Evolutionary conservation across 2,329 filamentous ascomycete species (phyloP).

Genomic region (Phialemoniopsis sp.): DNA sequence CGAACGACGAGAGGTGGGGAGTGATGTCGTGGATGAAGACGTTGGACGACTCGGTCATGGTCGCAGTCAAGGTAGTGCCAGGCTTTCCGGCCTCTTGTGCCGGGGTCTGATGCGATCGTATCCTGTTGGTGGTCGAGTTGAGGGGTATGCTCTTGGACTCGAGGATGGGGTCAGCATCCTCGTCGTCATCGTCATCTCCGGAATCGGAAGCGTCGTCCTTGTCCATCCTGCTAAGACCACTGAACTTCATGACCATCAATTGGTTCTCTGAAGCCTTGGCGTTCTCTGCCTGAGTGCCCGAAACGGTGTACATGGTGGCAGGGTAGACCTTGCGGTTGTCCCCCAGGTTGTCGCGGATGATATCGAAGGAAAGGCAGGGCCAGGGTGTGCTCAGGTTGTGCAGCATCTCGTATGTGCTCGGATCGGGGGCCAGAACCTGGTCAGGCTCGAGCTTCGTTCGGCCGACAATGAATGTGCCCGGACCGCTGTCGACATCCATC

Average conservation of each 20-base stretch:
- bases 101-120: conserved; percentile 79
- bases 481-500: conserved; percentile 78
- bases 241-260: conserved; percentile 94
- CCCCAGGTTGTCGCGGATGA: conserved; percentile 80
- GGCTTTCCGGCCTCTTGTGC: conserved; percentile 65
- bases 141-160: conserved; percentile 89
- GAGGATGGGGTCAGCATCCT: conserved; percentile 81
- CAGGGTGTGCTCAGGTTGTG: conserved; percentile 91
- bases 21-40: conserved; percentile 94
- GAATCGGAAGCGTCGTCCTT: conserved; percentile 62
- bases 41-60: conserved; percentile 86
- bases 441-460: conserved; percentile 86
- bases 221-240: conserved; percentile 85
- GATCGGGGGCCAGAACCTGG: conserved; percentile 86
- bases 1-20: conserved; percentile 83
- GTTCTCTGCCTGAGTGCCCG: conserved; percentile 86
- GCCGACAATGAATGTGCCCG: conserved; percentile 92
- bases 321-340: conserved; percentile 91
- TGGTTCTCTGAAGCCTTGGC: conserved; percentile 79
- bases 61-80: conserved; percentile 80
- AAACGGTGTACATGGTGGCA: conserved; percentile 90
- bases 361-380: conserved; percentile 96
- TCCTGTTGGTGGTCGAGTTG: conserved; percentile 85
- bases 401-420: conserved; percentile 96
- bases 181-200: conserved; percentile 67